Conservation (phyloP, 768 basidiomycete genomes). For the Rhizopogon vesiculosus region DNA sequence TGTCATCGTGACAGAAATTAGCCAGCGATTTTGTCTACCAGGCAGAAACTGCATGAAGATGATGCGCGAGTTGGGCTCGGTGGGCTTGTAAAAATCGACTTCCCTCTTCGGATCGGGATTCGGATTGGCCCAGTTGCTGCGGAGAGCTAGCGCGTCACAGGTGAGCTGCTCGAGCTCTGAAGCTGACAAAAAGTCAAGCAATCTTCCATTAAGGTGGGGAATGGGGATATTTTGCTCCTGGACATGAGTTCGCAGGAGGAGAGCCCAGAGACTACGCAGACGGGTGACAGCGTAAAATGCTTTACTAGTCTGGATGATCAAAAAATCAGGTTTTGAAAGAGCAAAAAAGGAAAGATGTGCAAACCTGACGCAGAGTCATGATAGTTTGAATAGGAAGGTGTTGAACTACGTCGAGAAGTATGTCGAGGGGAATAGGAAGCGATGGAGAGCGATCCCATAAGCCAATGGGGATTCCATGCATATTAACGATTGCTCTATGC, state of each 20-base stretch:
- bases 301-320: constrained; percentile 41
- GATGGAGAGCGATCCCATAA: constrained; percentile 6
- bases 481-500: neutral
- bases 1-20: constrained; percentile 40
- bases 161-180: constrained; percentile 41
- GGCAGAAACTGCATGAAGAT: constrained; percentile 46
- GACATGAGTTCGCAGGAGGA: constrained; percentile 38
- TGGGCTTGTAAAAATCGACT: constrained; percentile 19
- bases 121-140: constrained; percentile 45
- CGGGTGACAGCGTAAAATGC: constrained; percentile 37
- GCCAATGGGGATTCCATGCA: neutral
- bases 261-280: constrained; percentile 46
- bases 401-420: constrained; percentile 39
- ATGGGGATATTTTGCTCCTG: constrained; percentile 41
- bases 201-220: constrained; percentile 30
- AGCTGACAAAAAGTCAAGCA: constrained; percentile 33
- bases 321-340: neutral
- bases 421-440: constrained; percentile 40
- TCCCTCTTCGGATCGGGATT: constrained; percentile 28
- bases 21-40: constrained; percentile 33
- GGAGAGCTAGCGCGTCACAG: constrained; percentile 36
- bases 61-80: constrained; percentile 28
- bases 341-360: constrained; percentile 4
- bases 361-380: constrained; percentile 43
- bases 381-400: constrained; percentile 39